These are phyloP conservation scores for Rhizomucor miehei DNA, from an alignment of 371 early-diverging fungal species.

Conservation along the genomic window DNA sequence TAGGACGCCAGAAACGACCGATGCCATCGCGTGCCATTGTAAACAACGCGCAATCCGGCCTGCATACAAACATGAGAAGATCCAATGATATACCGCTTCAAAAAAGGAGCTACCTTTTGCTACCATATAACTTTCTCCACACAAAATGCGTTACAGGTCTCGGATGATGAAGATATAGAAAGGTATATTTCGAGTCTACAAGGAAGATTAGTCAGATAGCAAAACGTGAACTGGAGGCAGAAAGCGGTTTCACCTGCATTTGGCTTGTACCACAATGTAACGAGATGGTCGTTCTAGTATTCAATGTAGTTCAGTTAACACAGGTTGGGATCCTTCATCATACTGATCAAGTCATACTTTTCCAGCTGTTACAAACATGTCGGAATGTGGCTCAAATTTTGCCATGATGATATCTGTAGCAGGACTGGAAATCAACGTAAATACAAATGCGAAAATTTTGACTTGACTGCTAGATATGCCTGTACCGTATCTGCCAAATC, in stretches of 20 bases:
- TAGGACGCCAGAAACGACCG: constrained; percentile 78
- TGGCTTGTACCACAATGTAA: constrained; percentile 68
- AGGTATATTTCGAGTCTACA: constrained; percentile 22
- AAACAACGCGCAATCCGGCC: constrained; percentile 55
- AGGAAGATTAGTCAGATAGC: background rate
- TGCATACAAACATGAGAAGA: constrained; percentile 1
- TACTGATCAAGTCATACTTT: constrained; percentile 36
- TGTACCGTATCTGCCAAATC: background rate
- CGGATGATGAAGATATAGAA: constrained; percentile 72
- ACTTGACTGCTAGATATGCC: background rate
- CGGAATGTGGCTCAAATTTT: constrained; percentile 67
- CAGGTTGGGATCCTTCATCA: background rate
- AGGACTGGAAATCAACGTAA: constrained; percentile 13
- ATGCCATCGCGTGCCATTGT: constrained; percentile 73
- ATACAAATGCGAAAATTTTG: background rate
- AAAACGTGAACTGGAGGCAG: background rate
- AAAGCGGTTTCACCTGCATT: background rate
- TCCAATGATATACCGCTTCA: background rate
- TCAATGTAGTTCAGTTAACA: constrained; percentile 3
- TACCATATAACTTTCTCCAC: constrained; percentile 58
- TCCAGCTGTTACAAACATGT: constrained; percentile 65
- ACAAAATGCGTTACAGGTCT: constrained; percentile 60
- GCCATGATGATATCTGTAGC: constrained; percentile 30
- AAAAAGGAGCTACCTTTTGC: constrained; percentile 14
- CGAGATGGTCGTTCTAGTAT: constrained; percentile 61